phyloP scores from a whole-genome alignment of 225 moss, liverwort and hornwort genomes.

The Marchantia paleacea region DNA sequence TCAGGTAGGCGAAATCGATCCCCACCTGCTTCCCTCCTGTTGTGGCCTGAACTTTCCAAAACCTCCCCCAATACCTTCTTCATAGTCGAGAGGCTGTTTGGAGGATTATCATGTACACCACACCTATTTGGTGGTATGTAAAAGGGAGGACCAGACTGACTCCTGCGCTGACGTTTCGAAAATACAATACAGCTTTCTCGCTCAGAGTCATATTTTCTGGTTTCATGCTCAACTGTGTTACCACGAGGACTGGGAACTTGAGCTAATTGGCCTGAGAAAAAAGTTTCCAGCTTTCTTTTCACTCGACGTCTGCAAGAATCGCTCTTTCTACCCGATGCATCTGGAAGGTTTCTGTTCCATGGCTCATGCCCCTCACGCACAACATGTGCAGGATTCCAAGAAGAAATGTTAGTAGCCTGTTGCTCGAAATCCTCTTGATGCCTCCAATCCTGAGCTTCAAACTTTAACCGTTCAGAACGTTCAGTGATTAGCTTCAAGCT shows the following conservation, averaged over 20 bases:
- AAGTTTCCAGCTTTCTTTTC: conserved; percentile 22
- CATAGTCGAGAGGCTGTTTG: conserved; percentile 35
- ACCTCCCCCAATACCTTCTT: neutral
- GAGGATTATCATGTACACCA: conserved; percentile 36
- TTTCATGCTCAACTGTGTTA: neutral
- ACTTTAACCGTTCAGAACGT: neutral
- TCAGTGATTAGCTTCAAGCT: neutral
- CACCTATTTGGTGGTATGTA: conserved; percentile 34
- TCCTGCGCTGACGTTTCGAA: conserved; percentile 6
- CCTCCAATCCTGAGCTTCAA: neutral
- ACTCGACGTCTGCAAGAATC: conserved; percentile 5
- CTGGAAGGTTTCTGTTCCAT: neutral
- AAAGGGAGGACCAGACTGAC: conserved; percentile 41
- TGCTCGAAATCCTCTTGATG: neutral
- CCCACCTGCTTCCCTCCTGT: neutral
- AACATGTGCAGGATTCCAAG: neutral
- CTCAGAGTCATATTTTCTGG: neutral
- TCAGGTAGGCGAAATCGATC: neutral
- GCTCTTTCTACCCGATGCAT: neutral
- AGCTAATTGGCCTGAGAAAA: neutral
- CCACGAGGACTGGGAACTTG: neutral
- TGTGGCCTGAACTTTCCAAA: neutral
- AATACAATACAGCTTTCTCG: neutral
- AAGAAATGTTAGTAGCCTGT: neutral
- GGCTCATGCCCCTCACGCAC: neutral